Evolutionary conservation across 306 rosid species (phyloP).

Genomic region (Sechiopsis laciniata): DNA sequence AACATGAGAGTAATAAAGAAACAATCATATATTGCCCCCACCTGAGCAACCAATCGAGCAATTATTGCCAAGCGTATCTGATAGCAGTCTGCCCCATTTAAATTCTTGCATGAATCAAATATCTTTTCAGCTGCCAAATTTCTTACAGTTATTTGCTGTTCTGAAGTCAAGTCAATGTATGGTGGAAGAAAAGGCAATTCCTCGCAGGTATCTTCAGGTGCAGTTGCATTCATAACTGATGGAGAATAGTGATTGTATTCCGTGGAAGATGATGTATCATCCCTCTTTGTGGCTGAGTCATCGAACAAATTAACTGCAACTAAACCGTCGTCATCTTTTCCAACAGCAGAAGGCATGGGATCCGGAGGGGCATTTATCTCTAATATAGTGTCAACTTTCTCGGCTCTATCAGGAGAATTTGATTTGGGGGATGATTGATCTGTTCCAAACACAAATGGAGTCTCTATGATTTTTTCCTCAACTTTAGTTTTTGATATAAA

Average conservation of each 20-base stretch:
- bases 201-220: constrained; percentile 66
- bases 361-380: constrained; percentile 41
- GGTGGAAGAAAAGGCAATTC: constrained; percentile 77
- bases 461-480: constrained; percentile 51
- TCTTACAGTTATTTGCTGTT: constrained; percentile 55
- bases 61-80: constrained; percentile 77
- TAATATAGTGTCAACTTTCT: constrained; percentile 31
- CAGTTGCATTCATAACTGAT: constrained; percentile 42
- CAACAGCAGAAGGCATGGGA: constrained; percentile 39
- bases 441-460: constrained; percentile 36
- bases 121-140: constrained; percentile 63
- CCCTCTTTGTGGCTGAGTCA: constrained; percentile 36
- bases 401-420: constrained; percentile 47
- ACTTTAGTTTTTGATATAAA: constrained; percentile 32
- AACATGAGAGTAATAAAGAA: not conserved
- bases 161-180: constrained; percentile 64
- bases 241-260: constrained; percentile 65
- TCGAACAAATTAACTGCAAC: constrained; percentile 38
- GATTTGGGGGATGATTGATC: constrained; percentile 33
- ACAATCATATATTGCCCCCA: constrained; percentile 26
- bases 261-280: constrained; percentile 39
- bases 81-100: constrained; percentile 49
- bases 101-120: constrained; percentile 58
- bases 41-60: constrained; percentile 95
- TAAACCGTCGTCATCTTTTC: constrained; percentile 43